Evolutionary conservation across 2,329 filamentous ascomycete species (phyloP).

Genomic region (Verticillium nonalfalfae): DNA sequence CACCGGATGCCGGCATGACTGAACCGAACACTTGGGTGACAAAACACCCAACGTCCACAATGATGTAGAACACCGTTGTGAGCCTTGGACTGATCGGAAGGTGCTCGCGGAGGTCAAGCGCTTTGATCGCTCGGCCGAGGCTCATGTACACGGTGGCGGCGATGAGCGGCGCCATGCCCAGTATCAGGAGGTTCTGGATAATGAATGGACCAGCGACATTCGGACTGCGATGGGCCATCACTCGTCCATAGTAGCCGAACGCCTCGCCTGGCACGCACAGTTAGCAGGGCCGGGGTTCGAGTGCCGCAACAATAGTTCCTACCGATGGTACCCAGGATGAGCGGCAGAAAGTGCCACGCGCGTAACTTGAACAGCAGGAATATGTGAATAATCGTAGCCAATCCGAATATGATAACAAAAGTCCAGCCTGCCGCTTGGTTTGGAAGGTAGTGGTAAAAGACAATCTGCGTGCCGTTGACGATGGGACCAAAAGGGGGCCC

Average conservation of each 20-base stretch:
- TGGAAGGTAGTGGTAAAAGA: conserved; percentile 6
- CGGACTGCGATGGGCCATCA: neutral
- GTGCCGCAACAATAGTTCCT: neutral
- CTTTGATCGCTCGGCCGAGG: conserved; percentile 24
- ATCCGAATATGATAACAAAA: conserved; percentile 7
- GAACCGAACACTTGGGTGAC: conserved; percentile 31
- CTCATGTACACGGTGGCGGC: conserved; percentile 36
- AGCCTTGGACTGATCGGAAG: conserved; percentile 27
- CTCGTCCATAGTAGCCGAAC: conserved; percentile 9
- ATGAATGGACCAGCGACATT: conserved; percentile 19
- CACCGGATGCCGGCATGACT: conserved; percentile 15
- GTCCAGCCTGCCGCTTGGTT: conserved; percentile 3
- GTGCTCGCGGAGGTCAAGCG: conserved; percentile 25
- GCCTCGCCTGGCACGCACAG: conserved; percentile 3
- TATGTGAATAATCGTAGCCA: neutral
- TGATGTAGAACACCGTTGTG: conserved; percentile 41
- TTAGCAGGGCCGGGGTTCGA: neutral
- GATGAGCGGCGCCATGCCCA: conserved; percentile 30
- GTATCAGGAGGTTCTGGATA: conserved; percentile 28
- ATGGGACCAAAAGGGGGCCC: conserved; percentile 5
- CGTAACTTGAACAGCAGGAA: conserved; percentile 1
- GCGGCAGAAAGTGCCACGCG: neutral
- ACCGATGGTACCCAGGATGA: neutral
- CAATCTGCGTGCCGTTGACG: conserved; percentile 6
- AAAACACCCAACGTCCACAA: conserved; percentile 36